Evolutionary conservation across 306 rosid genomes (phyloP), one percentile per base, ranked within the genome.

Genomic region (Quercus variabilis): DNA sequence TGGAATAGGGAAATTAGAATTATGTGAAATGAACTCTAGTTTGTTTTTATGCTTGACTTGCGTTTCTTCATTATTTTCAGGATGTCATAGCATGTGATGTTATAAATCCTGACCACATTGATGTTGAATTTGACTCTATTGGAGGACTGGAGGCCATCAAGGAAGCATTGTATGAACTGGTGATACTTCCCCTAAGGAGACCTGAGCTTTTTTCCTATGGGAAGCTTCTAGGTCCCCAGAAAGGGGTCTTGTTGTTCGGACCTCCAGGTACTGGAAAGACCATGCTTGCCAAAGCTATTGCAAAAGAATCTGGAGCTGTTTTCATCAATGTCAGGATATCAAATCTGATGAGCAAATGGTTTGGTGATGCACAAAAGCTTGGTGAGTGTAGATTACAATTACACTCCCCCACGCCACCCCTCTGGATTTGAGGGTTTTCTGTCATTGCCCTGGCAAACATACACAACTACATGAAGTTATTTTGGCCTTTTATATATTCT

Each of bases 251-350:
- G 73, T 85, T 96, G 81, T 96, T 89, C 38, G 99, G 99, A 60
- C 99, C 99, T 4, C 99, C 99, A 25, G 99, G 98, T 64, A 96
- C 99, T 20, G 99, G 99, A 78, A 96, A 96, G 87, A 96, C 99
- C 30, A 96, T 96, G 99, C 97, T 96, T 76, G 99, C 99, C 30
- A 96, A 96, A 86, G 98, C 99, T 81, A 96, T 96, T 76, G 99
- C 99, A 2, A 93, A 90, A 84, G 99, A 96, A 78, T 93, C 98
- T 19, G 98, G 89, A 71, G 99, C 99, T 76, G 98, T 96, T 74
- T 96, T 96, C 79, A 96, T 96, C 38, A 96, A 96, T 28, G 93
- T 93, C 55, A 90, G 92, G 84, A 84, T 96, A 87, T 96, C 99
- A 7, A 96, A 93, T 86, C 88, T 96, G 71, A 96, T 96, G 99